A percentile compares a stretch with the other conserved stretches of the same genome.
phyloP scores from a whole-genome alignment of 306 rosid genomes.

The Casuarina glauca region DNA sequence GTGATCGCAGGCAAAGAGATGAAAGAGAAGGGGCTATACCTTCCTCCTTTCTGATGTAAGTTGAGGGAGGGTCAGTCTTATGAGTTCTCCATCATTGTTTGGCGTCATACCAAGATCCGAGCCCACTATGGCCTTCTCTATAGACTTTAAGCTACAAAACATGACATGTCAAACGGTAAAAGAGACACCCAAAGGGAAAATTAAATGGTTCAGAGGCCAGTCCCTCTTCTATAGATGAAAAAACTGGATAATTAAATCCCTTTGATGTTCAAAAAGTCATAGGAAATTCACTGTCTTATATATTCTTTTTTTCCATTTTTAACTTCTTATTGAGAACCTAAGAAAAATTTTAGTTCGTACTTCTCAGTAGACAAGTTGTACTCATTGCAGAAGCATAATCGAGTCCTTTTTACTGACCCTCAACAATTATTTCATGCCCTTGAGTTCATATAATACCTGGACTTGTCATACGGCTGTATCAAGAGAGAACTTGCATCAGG shows the following conservation, averaged over 20 bases:
- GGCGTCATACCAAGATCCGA: conserved; percentile 94
- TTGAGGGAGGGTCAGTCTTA: conserved; percentile 79
- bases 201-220: conserved; percentile 19
- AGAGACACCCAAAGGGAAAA: conserved; percentile 17
- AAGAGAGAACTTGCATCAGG: conserved; percentile 86
- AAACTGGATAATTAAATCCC: not conserved
- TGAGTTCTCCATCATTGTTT: conserved; percentile 87
- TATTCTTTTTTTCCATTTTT: not conserved
- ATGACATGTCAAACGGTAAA: conserved; percentile 16
- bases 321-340: not conserved
- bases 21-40: conserved; percentile 51
- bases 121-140: conserved; percentile 91
- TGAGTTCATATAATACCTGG: conserved; percentile 59
- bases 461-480: conserved; percentile 90
- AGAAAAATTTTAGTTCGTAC: not conserved
- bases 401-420: conserved; percentile 18
- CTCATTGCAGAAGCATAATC: conserved; percentile 6
- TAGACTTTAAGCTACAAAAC: conserved; percentile 76
- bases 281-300: not conserved
- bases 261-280: not conserved
- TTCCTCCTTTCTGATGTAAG: conserved; percentile 91
- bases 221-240: conserved; percentile 5
- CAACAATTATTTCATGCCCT: conserved; percentile 11
- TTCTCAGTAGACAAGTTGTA: conserved; percentile 11
- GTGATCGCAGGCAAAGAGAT: conserved; percentile 6